Conservation (phyloP, 163 green algal genomes). For the Chlorella variabilis region DNA sequence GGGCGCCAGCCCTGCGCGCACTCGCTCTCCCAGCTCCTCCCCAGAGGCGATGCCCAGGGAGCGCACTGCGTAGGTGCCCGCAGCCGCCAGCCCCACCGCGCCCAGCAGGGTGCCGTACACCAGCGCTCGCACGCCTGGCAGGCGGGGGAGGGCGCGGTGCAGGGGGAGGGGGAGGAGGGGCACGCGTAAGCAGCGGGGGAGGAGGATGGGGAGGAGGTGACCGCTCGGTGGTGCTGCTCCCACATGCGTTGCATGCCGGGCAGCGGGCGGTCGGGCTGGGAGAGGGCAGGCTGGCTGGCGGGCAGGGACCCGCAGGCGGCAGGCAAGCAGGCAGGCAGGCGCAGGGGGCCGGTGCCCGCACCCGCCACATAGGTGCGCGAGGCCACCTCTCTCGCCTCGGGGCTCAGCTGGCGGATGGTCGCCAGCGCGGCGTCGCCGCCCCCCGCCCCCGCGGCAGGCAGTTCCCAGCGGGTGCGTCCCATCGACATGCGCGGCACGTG, state of each 20-base stretch:
- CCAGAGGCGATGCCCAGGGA: conserved; percentile 29
- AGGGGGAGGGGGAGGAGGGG: no score
- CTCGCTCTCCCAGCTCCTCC: conserved; percentile 42
- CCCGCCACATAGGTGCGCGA: conserved; percentile 51
- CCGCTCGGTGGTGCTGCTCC: no score
- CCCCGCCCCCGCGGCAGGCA: conserved; percentile 5
- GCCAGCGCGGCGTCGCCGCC: not conserved
- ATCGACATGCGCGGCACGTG: conserved; percentile 54
- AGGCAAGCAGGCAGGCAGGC: no score
- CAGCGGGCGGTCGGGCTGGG: no score
- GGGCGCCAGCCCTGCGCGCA: conserved; percentile 8
- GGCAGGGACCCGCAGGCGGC: no score
- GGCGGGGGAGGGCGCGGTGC: not conserved
- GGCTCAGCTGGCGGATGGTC: conserved; percentile 8
- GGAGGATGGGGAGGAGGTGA: not conserved
- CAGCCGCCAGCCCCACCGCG: conserved; percentile 31
- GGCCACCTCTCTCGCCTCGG: conserved; percentile 52
- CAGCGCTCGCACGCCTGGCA: conserved; percentile 52
- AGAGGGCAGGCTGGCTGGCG: no score
- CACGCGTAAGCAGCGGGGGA: not conserved
- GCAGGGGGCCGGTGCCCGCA: no score
- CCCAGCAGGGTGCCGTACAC: conserved; percentile 57
- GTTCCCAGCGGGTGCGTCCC: conserved; percentile 34
- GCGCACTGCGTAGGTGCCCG: conserved; percentile 19
- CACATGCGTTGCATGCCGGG: no score